These are phyloP conservation scores for Trichoderma cornu-damae DNA, from an alignment of 2,329 filamentous ascomycete genomes.

Conservation along the genomic window DNA sequence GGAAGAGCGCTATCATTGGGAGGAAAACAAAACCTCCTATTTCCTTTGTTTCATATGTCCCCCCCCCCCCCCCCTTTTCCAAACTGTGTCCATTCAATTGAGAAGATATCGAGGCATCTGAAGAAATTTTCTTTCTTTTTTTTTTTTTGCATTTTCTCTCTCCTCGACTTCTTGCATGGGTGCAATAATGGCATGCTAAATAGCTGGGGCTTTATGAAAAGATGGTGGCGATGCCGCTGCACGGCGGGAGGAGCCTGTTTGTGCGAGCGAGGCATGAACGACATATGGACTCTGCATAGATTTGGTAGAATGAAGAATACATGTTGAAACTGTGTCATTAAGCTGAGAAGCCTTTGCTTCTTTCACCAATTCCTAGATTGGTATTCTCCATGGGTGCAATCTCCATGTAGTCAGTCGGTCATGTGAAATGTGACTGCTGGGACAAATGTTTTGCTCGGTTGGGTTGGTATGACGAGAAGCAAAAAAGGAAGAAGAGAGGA, in stretches of 20 bases:
- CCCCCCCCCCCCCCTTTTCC: too few species aligned
- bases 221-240: conserved; percentile 26
- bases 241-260: conserved; percentile 19
- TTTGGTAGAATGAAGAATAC: conserved; percentile 36
- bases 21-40: conserved; percentile 23
- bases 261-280: conserved; percentile 22
- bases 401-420: too few species aligned
- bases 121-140: conserved; percentile 35
- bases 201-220: conserved; percentile 25
- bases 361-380: too few species aligned
- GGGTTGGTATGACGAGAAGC: too few species aligned
- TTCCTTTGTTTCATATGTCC: conserved; percentile 25
- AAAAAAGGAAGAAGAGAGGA: too few species aligned
- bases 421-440: too few species aligned
- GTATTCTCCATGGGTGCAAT: too few species aligned
- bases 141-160: conserved; percentile 26
- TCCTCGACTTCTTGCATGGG: conserved; percentile 26
- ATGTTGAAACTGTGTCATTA: conserved; percentile 23
- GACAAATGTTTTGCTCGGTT: too few species aligned
- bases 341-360: too few species aligned
- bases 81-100: conserved; percentile 32
- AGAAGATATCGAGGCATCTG: conserved; percentile 32
- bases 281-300: conserved; percentile 35
- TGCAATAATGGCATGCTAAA: conserved; percentile 22
- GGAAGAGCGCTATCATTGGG: conserved; percentile 14